phyloP scores from a whole-genome alignment of 78 protist genomes.

The Cyanophora paradoxa region DNA sequence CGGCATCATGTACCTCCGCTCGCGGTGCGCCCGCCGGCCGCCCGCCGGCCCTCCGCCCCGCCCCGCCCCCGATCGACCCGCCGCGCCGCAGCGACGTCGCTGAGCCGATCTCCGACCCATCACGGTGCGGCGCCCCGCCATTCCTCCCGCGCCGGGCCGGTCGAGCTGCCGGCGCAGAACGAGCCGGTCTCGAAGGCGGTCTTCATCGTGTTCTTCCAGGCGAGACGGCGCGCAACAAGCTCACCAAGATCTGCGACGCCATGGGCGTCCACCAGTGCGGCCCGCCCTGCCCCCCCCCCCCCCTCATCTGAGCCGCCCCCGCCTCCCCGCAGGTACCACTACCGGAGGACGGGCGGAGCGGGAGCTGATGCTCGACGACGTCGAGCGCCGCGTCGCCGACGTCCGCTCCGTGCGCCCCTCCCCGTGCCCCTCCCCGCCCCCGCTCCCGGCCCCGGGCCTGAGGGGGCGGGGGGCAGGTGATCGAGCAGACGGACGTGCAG shows the following conservation, averaged over 20 bases:
- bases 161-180: too few relatives aligned
- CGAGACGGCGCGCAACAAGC: conserved; percentile 52
- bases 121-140: too few relatives aligned
- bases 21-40: too few relatives aligned
- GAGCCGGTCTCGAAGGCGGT: conserved; percentile 43
- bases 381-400: neutral
- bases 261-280: conserved; percentile 71
- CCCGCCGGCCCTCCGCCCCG: too few relatives aligned
- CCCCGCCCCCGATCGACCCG: too few relatives aligned
- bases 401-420: neutral
- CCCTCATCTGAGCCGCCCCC: neutral
- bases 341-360: conserved; percentile 29
- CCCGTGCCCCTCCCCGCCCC: neutral
- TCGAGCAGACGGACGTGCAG: too few relatives aligned
- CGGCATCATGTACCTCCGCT: too few relatives aligned
- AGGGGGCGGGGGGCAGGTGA: too few relatives aligned
- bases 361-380: neutral
- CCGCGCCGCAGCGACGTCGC: too few relatives aligned
- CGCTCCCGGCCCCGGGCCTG: too few relatives aligned
- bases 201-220: conserved; percentile 78
- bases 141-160: too few relatives aligned
- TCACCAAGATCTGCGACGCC: conserved; percentile 68
- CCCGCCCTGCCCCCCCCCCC: conserved; percentile 38
- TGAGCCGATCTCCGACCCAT: too few relatives aligned
- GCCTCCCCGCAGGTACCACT: neutral